Conservation (phyloP, 2,329 filamentous ascomycete genomes). For the Pseudogymnoascus sp. region DNA sequence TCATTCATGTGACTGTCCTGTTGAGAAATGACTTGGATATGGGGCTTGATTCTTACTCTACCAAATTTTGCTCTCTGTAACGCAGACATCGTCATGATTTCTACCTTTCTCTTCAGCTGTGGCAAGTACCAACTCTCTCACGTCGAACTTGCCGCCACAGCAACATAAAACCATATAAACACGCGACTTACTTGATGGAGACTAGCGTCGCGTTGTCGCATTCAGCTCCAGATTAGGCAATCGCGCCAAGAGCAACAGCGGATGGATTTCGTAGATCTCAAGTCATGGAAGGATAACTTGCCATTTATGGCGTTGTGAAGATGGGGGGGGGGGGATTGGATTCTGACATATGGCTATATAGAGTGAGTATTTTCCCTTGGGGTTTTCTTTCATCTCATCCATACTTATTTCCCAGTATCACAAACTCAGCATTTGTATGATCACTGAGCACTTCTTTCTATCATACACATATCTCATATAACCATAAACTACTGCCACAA, state of each 20-base stretch:
- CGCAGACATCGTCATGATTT: not conserved
- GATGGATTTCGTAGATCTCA: constrained; percentile 1
- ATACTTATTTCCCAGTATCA: not conserved
- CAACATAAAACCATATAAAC: not conserved
- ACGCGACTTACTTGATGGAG: not conserved
- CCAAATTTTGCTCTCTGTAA: not conserved
- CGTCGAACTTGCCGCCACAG: not conserved
- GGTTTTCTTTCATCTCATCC: not conserved
- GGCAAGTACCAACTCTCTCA: not conserved
- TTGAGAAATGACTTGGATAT: not conserved
- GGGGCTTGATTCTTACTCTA: not conserved
- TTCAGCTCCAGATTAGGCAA: constrained; percentile 4
- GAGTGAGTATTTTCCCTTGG: not conserved
- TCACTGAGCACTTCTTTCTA: not conserved
- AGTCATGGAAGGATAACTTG: not conserved
- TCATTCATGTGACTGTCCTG: not conserved
- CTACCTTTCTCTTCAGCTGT: not conserved
- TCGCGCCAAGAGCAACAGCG: not conserved
- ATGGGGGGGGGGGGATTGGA: not conserved
- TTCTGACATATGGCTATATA: not conserved
- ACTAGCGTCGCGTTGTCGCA: constrained; percentile 4
- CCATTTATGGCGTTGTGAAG: not conserved
- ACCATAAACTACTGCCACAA: not conserved
- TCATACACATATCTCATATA: not conserved
- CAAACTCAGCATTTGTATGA: not conserved